A percentile compares a stretch with the other conserved stretches of the same genome.
These are phyloP conservation scores for Fulvia fulva DNA, from an alignment of 2,329 filamentous ascomycete genomes.

Conservation along the genomic window DNA sequence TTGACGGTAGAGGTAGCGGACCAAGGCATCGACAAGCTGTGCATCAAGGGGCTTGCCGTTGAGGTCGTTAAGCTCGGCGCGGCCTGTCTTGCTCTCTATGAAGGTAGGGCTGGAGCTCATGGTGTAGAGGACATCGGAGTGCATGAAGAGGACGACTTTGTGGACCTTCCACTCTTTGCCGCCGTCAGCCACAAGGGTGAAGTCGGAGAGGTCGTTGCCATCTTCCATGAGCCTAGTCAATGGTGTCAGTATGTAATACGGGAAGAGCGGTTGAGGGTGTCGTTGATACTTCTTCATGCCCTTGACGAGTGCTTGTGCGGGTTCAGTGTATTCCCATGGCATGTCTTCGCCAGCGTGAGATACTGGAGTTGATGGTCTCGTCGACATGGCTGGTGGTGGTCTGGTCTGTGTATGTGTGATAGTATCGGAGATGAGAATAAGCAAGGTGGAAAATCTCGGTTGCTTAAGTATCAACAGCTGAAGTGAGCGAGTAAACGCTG, in stretches of 20 bases:
- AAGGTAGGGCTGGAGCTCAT: neutral
- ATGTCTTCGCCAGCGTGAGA: no score
- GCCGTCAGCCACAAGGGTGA: neutral
- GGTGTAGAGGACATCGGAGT: neutral
- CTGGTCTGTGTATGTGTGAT: neutral
- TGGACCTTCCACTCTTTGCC: slow-evolving; percentile 5
- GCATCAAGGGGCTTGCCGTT: neutral
- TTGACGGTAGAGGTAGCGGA: neutral
- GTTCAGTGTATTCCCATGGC: no score
- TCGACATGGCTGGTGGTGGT: neutral
- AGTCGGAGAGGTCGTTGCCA: neutral
- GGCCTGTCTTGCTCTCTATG: neutral
- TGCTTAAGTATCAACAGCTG: neutral
- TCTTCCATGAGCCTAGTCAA: neutral
- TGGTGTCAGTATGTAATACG: neutral
- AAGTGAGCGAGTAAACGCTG: neutral
- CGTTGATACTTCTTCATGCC: no score
- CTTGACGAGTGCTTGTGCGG: no score
- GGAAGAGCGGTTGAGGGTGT: no score
- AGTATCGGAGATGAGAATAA: neutral
- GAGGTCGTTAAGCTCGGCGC: neutral
- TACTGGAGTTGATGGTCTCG: neutral
- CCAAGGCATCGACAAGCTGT: slow-evolving; percentile 20
- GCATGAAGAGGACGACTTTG: neutral
- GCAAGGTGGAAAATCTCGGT: neutral